Evolutionary conservation across 495 filamentous ascomycete genomes (phyloP), one percentile per base, ranked within the genome.

Genomic region (Aspergillus ellipticus): DNA sequence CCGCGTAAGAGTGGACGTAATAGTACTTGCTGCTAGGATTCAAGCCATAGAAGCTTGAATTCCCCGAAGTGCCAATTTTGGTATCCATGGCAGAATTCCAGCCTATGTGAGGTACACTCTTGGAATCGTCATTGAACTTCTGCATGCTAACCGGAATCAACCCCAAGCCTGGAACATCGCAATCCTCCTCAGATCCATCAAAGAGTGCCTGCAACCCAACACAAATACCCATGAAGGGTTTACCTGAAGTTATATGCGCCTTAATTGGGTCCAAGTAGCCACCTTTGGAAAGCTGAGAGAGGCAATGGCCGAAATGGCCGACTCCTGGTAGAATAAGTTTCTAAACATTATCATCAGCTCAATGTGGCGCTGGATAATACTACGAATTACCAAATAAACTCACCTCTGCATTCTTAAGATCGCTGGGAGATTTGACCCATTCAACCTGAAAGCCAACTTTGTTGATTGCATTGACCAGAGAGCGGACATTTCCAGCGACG

Each of bases 191-290:
- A 2, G 93, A 97, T 9, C 87, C 85, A 53, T 87, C 80, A 61
- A 97, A 97, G 4, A 98, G 74, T 1, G 89, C 92, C 66, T 98
- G 94, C 6, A 97, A 69, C 0, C 94, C 94, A 53, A 98, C 94
- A 66, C 94, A 98, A 51, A 98, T 96, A 4, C 90, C 94, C 88
- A 98, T 92, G 67, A 98, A 98, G 3, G 91, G 92, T 67, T 96
- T 97, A 7, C 90, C 92, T 10, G 87, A 81, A 35, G 85, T 78
- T 60, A 97, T 89, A 72, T 96, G 90, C 53, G 82, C 74, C 59
- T 79, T 83, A 35, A 97, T 84, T 4, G 92, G 88, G 52, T 87
- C 85, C 45, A 91, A 69, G 70, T 90, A 97, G 51, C 89, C 90
- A 26, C 90, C 88, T 17, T 80, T 76, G 9, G 85, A 77, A 50